Evolutionary conservation across 352 stramenopile genomes (phyloP).

Genomic region (Phytophthora multivora): DNA sequence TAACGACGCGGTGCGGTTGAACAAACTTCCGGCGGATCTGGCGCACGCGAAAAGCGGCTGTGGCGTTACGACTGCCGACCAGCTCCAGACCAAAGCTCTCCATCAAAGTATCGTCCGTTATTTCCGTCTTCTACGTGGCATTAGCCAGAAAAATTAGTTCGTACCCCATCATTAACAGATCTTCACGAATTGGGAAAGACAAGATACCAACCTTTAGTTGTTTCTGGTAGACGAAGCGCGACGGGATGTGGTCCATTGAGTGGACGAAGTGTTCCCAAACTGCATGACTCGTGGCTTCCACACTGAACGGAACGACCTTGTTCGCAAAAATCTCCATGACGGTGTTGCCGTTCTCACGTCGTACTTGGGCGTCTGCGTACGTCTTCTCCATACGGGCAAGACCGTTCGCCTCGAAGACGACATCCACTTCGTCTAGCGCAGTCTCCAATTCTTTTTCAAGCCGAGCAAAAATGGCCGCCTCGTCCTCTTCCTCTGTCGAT

Average conservation of each 20-base stretch:
- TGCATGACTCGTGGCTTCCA: conserved; percentile 42
- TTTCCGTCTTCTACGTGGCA: conserved; percentile 45
- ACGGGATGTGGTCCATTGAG: conserved; percentile 65
- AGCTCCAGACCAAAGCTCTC: conserved; percentile 62
- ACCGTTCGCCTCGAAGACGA: conserved; percentile 54
- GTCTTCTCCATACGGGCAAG: conserved; percentile 55
- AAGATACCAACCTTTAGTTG: conserved; percentile 42
- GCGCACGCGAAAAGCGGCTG: conserved; percentile 55
- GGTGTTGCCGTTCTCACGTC: conserved; percentile 43
- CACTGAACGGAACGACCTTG: conserved; percentile 60
- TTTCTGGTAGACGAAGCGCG: conserved; percentile 57
- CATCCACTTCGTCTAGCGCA: conserved; percentile 49
- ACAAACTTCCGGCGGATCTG: conserved; percentile 62
- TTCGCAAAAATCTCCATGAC: conserved; percentile 65
- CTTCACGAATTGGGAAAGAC: neutral
- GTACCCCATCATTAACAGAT: neutral
- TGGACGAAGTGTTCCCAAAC: conserved; percentile 64
- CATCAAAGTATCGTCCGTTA: conserved; percentile 54
- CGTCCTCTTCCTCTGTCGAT: conserved; percentile 44
- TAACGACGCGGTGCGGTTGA: conserved; percentile 55
- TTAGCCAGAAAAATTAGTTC: conserved; percentile 21
- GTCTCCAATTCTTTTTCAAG: conserved; percentile 48
- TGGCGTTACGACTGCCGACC: conserved; percentile 50
- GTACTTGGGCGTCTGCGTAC: conserved; percentile 55
- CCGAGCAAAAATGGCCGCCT: conserved; percentile 53